These are phyloP conservation scores for Arabidopsis thaliana DNA, from an alignment of 345 rosid species.

Conservation along the genomic window DNA sequence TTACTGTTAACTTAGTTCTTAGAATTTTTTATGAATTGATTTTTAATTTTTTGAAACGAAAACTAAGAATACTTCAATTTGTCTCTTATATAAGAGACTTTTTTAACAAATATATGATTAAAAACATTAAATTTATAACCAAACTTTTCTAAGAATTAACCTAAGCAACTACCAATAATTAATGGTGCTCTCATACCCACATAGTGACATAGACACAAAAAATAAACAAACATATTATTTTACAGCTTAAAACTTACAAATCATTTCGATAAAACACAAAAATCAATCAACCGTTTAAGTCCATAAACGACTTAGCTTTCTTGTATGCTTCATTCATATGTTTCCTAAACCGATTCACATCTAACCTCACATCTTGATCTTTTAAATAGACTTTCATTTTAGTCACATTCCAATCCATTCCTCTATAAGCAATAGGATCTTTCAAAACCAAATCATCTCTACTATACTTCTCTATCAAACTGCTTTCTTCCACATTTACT, in stretches of 20 bases:
- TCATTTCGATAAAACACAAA: not conserved
- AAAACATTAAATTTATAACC: too few relatives aligned
- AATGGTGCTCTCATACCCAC: too few relatives aligned
- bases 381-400: slow-evolving; percentile 63
- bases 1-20: too few relatives aligned
- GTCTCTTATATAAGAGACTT: too few relatives aligned
- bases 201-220: not conserved
- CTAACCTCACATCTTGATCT: slow-evolving; percentile 61
- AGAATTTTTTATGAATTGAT: too few relatives aligned
- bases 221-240: not conserved
- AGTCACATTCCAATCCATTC: slow-evolving; percentile 47
- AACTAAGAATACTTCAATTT: too few relatives aligned
- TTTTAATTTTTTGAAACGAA: too few relatives aligned
- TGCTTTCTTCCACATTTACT: slow-evolving; percentile 54
- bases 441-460: slow-evolving; percentile 49
- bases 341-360: slow-evolving; percentile 52
- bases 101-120: too few relatives aligned
- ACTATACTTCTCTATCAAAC: slow-evolving; percentile 55
- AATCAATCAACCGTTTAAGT: slow-evolving; percentile 29
- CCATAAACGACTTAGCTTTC: slow-evolving; percentile 55
- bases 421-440: slow-evolving; percentile 50
- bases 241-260: not conserved
- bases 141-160: too few relatives aligned
- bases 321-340: slow-evolving; percentile 47
- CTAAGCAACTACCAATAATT: too few relatives aligned